Percentiles rank a stretch among this genome's conserved stretches.
phyloP scores from a whole-genome alignment of 2,329 filamentous ascomycete genomes.

The Cladosporium austrohemisphaericum region DNA sequence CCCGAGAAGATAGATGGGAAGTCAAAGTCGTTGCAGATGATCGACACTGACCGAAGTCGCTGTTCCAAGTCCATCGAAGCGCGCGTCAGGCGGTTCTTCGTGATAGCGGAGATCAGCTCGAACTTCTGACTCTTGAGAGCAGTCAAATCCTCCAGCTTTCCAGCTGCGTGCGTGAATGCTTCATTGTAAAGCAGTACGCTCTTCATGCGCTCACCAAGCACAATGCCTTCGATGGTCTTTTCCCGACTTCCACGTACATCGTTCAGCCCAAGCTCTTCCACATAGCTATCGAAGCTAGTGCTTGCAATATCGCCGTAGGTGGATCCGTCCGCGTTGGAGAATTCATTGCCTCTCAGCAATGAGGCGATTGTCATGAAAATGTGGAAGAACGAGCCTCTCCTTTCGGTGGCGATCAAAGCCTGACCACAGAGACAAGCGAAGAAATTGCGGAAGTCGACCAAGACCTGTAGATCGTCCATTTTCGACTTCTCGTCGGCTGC shows the following conservation, averaged over 20 bases:
- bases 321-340: conserved; percentile 59
- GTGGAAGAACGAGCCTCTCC: conserved; percentile 53
- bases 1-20: conserved; percentile 88
- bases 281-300: conserved; percentile 67
- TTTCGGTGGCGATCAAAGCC: conserved; percentile 56
- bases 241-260: conserved; percentile 80
- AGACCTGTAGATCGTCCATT: conserved; percentile 51
- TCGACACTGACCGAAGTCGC: conserved; percentile 66
- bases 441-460: conserved; percentile 59
- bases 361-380: conserved; percentile 60
- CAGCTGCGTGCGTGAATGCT: conserved; percentile 85
- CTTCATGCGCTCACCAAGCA: conserved; percentile 85
- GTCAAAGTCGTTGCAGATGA: conserved; percentile 79
- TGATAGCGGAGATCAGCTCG: conserved; percentile 64
- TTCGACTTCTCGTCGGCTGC: conserved; percentile 27
- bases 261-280: conserved; percentile 70
- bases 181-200: conserved; percentile 82
- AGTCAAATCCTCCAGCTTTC: conserved; percentile 73
- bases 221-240: conserved; percentile 81
- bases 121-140: conserved; percentile 67
- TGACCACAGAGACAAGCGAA: conserved; percentile 63
- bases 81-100: conserved; percentile 74
- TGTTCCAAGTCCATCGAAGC: conserved; percentile 75
- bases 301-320: conserved; percentile 61
- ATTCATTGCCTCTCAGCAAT: conserved; percentile 55